These are phyloP conservation scores for Craterostigma plantagineum DNA, from an alignment of 257 asterid genomes.

Conservation along the genomic window DNA sequence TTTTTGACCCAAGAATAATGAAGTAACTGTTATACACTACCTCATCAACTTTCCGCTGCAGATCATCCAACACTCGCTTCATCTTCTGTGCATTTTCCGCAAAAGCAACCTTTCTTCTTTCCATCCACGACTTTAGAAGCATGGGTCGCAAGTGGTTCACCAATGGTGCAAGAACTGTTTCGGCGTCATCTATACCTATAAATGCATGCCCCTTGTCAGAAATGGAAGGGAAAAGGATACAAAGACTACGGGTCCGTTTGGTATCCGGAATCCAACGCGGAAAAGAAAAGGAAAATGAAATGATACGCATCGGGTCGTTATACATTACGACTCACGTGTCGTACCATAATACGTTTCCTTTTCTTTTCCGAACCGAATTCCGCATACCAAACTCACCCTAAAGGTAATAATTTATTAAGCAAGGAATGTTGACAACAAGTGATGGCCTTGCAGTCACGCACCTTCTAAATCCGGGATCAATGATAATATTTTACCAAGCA, in stretches of 20 bases:
- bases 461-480: slow-evolving; percentile 80
- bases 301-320: too few relatives aligned
- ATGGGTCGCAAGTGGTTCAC: slow-evolving; percentile 69
- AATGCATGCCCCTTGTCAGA: slow-evolving; percentile 10
- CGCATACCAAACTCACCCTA: too few relatives aligned
- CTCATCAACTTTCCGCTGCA: slow-evolving; percentile 90
- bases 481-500: slow-evolving; percentile 44
- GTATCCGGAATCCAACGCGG: too few relatives aligned
- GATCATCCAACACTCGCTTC: slow-evolving; percentile 54
- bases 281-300: slow-evolving; percentile 1
- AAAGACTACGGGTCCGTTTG: too few relatives aligned
- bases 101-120: slow-evolving; percentile 66
- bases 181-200: slow-evolving; percentile 58
- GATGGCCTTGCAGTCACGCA: slow-evolving; percentile 32
- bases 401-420: too few relatives aligned
- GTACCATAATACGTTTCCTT: too few relatives aligned
- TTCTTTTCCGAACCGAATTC: too few relatives aligned
- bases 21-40: slow-evolving; percentile 19
- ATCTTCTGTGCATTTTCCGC: slow-evolving; percentile 77
- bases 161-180: slow-evolving; percentile 62
- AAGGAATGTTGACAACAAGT: slow-evolving; percentile 7
- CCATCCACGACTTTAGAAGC: slow-evolving; percentile 75
- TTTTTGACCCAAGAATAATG: not conserved
- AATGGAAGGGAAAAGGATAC: too few relatives aligned
- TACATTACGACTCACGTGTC: too few relatives aligned